phyloP scores from a whole-genome alignment of 306 rosid species.

The Carpinus fangiana region DNA sequence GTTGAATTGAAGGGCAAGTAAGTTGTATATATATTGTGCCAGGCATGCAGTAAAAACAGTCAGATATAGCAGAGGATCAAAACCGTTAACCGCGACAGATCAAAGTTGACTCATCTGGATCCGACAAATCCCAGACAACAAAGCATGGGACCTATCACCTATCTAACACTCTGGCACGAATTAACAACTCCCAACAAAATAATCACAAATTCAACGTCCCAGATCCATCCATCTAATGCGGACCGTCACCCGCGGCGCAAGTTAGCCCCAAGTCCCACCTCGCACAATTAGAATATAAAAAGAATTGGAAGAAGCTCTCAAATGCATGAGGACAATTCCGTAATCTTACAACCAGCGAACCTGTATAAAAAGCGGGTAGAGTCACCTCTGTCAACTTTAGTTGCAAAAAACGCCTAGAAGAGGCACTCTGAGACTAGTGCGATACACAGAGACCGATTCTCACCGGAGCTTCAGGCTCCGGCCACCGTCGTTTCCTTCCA shows the following conservation, averaged over 20 bases:
- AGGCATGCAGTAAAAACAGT: too few species aligned
- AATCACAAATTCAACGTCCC: constrained; percentile 1
- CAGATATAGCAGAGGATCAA: background rate
- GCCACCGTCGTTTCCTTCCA: constrained; percentile 6
- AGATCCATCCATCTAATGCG: background rate
- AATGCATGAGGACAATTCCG: constrained; percentile 30
- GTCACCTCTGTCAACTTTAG: constrained; percentile 49
- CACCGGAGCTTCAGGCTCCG: constrained; percentile 41
- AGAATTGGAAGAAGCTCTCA: background rate
- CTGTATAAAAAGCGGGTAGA: constrained; percentile 37
- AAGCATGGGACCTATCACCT: constrained; percentile 31
- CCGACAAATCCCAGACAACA: constrained; percentile 17
- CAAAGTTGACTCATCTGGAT: constrained; percentile 13
- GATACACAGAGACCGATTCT: background rate
- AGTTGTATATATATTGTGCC: too few species aligned
- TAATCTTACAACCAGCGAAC: background rate
- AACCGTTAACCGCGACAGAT: constrained; percentile 9
- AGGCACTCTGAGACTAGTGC: constrained; percentile 14
- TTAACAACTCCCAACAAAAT: background rate
- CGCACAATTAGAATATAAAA: too few species aligned
- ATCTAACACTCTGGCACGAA: constrained; percentile 9
- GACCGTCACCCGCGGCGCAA: constrained; percentile 4
- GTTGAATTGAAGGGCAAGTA: too few species aligned
- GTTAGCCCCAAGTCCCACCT: background rate
- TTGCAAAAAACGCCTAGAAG: constrained; percentile 43